phyloP scores from a whole-genome alignment of 768 basidiomycete species.

The Nidularia sp. region DNA sequence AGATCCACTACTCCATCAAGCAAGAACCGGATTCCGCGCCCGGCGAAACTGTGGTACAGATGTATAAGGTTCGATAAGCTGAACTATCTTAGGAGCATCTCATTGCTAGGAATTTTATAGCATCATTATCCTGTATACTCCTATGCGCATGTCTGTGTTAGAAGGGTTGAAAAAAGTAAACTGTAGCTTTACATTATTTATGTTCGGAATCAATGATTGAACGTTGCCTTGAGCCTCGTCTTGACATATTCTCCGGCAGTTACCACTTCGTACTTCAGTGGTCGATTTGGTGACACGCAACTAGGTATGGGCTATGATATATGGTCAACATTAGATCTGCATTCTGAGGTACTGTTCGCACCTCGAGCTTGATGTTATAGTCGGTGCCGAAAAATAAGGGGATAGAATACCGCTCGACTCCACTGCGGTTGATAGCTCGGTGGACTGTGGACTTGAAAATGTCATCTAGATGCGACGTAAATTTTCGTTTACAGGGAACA shows the following conservation, averaged over 20 bases:
- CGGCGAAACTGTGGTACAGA: slow-evolving; percentile 57
- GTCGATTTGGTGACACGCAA: slow-evolving; percentile 38
- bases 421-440: slow-evolving; percentile 76
- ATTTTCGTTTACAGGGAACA: slow-evolving; percentile 14
- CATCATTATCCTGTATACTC: neutral
- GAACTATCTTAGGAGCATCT: neutral
- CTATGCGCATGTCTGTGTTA: neutral
- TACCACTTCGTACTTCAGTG: slow-evolving; percentile 63
- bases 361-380: slow-evolving; percentile 79
- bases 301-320: slow-evolving; percentile 40
- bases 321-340: slow-evolving; percentile 21
- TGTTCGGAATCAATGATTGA: slow-evolving; percentile 26
- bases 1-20: slow-evolving; percentile 73
- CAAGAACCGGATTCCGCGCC: slow-evolving; percentile 32
- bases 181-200: neutral
- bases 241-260: slow-evolving; percentile 86
- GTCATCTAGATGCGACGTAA: slow-evolving; percentile 53
- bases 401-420: slow-evolving; percentile 72
- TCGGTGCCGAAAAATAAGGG: slow-evolving; percentile 91
- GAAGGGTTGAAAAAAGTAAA: neutral
- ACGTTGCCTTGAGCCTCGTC: slow-evolving; percentile 65
- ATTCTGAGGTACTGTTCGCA: slow-evolving; percentile 31
- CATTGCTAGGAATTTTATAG: neutral
- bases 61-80: slow-evolving; percentile 70
- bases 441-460: slow-evolving; percentile 90